These are phyloP conservation scores for Colletotrichum aenigma DNA, from an alignment of 2,329 filamentous ascomycete species.

Conservation along the genomic window DNA sequence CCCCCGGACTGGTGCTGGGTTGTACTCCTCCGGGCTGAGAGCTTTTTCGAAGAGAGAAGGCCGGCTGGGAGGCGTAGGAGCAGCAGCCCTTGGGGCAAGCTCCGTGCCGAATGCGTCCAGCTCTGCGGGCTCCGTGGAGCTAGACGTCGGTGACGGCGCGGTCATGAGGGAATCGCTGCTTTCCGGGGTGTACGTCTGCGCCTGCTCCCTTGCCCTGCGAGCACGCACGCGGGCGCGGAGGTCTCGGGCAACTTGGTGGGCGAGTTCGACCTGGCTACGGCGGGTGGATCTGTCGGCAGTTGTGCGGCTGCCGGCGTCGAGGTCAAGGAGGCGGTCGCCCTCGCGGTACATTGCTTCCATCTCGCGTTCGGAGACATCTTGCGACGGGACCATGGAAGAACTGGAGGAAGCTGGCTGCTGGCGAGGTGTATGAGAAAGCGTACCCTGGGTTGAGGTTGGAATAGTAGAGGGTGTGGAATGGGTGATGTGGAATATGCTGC, in stretches of 20 bases:
- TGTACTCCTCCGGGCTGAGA: not conserved
- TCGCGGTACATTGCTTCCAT: not conserved
- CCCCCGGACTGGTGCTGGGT: not conserved
- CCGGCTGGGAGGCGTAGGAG: accelerated
- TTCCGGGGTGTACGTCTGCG: not conserved
- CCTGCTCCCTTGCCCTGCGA: not conserved
- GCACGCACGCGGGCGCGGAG: not conserved
- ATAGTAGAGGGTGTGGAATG: not conserved
- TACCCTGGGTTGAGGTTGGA: not conserved
- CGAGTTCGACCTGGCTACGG: not conserved
- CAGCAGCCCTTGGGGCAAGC: not conserved
- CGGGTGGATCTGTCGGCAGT: accelerated
- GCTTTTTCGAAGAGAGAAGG: not conserved
- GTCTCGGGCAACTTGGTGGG: not conserved
- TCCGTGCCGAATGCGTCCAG: not conserved
- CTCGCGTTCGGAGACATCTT: not conserved
- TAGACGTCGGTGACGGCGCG: not conserved
- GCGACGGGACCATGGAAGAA: not conserved
- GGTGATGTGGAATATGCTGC: not conserved
- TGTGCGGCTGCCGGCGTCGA: not conserved
- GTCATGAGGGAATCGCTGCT: not conserved
- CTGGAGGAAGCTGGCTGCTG: not conserved
- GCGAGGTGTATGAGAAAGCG: not conserved
- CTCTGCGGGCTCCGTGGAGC: not conserved
- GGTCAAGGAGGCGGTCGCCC: not conserved